Conservation (phyloP, 2,329 filamentous ascomycete species). For the Trichoderma asperellum region DNA sequence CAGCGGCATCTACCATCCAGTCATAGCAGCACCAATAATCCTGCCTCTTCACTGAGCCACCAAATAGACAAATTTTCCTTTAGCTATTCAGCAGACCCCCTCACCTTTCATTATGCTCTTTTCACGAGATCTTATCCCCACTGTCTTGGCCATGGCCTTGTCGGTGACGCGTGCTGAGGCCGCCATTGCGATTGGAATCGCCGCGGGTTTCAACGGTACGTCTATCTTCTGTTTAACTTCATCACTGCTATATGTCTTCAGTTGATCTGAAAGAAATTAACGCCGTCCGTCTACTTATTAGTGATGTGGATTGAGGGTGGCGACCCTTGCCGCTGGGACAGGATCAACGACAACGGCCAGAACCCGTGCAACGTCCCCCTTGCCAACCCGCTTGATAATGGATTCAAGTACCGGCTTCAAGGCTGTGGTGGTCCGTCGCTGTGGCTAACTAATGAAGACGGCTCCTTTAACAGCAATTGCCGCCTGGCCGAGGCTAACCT, state of each 20-base stretch:
- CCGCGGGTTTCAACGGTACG: neutral
- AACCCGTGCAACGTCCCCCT: constrained; percentile 1
- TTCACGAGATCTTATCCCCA: neutral
- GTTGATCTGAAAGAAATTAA: no score
- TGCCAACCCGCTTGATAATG: constrained; percentile 3
- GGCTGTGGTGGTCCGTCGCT: neutral
- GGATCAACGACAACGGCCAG: neutral
- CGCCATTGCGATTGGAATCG: neutral
- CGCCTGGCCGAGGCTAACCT: neutral
- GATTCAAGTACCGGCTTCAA: neutral
- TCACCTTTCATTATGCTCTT: neutral
- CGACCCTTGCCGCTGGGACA: neutral
- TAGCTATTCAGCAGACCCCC: no score
- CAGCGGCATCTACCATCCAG: neutral
- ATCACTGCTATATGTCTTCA: neutral
- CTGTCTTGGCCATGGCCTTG: constrained; percentile 7
- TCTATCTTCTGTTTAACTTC: neutral
- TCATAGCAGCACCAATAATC: neutral
- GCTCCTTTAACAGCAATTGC: constrained; percentile 21
- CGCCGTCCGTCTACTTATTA: neutral
- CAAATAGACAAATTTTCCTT: neutral
- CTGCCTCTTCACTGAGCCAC: neutral
- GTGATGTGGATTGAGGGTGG: constrained; percentile 20
- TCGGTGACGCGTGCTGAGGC: neutral
- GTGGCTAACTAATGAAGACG: constrained; percentile 4